Percentiles rank a stretch among this genome's conserved stretches.
phyloP scores from a whole-genome alignment of 2,329 filamentous ascomycete genomes.

The Aspergillus sp. region DNA sequence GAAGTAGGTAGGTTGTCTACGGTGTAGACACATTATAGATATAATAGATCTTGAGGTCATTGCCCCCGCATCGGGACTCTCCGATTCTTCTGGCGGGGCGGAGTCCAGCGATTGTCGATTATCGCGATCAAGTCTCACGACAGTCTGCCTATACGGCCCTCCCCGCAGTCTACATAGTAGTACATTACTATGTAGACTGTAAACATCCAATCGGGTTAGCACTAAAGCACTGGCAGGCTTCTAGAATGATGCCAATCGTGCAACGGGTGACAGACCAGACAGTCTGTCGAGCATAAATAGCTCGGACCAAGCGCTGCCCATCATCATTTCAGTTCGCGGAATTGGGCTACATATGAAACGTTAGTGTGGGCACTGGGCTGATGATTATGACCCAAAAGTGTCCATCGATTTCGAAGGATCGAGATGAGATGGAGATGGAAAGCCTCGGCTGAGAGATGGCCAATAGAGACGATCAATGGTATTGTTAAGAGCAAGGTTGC shows the following conservation, averaged over 20 bases:
- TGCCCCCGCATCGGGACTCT: constrained; percentile 25
- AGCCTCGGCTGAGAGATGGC: not conserved
- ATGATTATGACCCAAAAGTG: not conserved
- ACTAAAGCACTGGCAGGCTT: not conserved
- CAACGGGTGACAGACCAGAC: not conserved
- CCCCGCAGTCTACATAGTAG: too few relatives aligned
- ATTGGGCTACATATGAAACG: not conserved
- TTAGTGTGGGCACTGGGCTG: too few relatives aligned
- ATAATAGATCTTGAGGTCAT: not conserved
- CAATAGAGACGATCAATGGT: not conserved
- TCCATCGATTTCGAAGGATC: not conserved
- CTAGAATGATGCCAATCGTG: not conserved
- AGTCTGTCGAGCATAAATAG: not conserved
- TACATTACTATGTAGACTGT: too few relatives aligned
- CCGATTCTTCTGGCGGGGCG: constrained; percentile 19
- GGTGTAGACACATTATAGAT: not conserved
- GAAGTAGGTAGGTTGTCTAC: not conserved
- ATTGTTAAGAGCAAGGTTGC: not conserved
- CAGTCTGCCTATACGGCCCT: too few relatives aligned
- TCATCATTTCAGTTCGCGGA: not conserved
- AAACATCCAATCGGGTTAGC: too few relatives aligned
- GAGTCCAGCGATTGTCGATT: constrained; percentile 17
- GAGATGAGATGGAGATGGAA: not conserved
- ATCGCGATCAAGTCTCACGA: not conserved
- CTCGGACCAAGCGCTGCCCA: not conserved